Base-by-base conservation (phyloP, 306 rosid species). In the Rosa multiflora region DNA sequence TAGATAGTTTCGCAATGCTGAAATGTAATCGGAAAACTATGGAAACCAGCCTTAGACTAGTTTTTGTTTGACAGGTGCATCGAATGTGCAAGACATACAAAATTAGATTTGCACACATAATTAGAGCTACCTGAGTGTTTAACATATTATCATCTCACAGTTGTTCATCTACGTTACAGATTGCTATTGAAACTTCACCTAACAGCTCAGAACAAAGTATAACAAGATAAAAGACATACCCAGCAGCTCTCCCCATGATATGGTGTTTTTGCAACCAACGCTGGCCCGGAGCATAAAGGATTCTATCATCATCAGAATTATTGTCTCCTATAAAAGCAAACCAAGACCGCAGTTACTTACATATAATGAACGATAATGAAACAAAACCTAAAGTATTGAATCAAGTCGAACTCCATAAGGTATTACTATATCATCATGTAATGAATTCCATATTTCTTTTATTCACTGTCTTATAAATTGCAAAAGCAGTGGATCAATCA, bases 161-260 rank as follows among this genome's bases (percentile, higher is more conserved):
- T 64, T 10, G 20, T 61, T 18, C 35, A 63, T 2, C 20, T 20
- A 63, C 4, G 26, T 23, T 21, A 58, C 70, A 58, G 58, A 13
- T 72, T 72, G 32, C 20, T 43, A 59, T 58, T 32, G 21, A 42
- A 26, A 9, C 11, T n/a, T n/a, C 4, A 42, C 56, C 18, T 5
- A 44, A 46, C 20, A 77, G 66, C 32, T 46, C 32, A 59, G 29
- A 12, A 61, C 49, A 62, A 18, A 26, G 14, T 8, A 47, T 20
- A 76, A 32, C 21, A 47, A 17, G 26, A 64, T 5, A 29, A 63
- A 47, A 5, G 23, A 58, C 40, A 82, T 88, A 89, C 98, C 97
- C 97, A 0, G 83, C 86, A 56, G 90, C 98, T 87, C 89, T 88
- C 67, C 94, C 97, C 82, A 90, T 85, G 26, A 90, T 80, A 85